Percentiles rank a stretch among this genome's conserved stretches.
These are phyloP conservation scores for Uronychia setigera DNA, from an alignment of 73 alveolate genomes.

Conservation along the genomic window DNA sequence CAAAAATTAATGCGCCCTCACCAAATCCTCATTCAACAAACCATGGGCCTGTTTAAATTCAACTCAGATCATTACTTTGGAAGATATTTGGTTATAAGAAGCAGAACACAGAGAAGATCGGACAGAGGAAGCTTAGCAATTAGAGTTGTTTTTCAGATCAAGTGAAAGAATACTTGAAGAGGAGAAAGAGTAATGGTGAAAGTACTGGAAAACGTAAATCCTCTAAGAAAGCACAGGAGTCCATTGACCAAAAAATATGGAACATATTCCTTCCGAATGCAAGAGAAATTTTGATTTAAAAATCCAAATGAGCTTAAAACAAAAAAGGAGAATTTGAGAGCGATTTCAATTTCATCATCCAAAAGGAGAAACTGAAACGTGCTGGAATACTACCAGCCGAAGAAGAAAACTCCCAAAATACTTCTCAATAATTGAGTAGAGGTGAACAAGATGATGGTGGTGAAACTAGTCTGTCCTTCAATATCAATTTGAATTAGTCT, in stretches of 20 bases:
- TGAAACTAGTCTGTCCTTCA: too few relatives aligned
- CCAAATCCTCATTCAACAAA: background rate
- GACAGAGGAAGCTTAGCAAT: background rate
- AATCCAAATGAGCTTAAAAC: too few relatives aligned
- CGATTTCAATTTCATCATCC: background rate
- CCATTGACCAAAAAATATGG: background rate
- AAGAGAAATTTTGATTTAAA: too few relatives aligned
- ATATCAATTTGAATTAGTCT: too few relatives aligned
- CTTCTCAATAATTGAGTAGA: too few relatives aligned
- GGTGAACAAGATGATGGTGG: too few relatives aligned
- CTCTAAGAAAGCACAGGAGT: background rate
- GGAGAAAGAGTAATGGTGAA: background rate
- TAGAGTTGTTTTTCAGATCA: background rate
- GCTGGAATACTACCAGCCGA: too few relatives aligned
- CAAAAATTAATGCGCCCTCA: background rate
- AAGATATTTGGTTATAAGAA: background rate
- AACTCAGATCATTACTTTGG: background rate
- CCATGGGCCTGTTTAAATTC: background rate
- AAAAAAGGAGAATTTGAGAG: background rate
- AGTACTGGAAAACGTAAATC: background rate
- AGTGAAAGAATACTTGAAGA: background rate
- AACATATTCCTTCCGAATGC: background rate
- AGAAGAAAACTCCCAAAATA: too few relatives aligned
- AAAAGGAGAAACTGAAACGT: background rate
- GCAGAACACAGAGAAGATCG: background rate